A percentile compares a stretch with the other conserved stretches of the same genome.
Evolutionary conservation across 192 early-diverging fungal genomes (phyloP).

Genomic region (Entophlyctis luteolus): DNA sequence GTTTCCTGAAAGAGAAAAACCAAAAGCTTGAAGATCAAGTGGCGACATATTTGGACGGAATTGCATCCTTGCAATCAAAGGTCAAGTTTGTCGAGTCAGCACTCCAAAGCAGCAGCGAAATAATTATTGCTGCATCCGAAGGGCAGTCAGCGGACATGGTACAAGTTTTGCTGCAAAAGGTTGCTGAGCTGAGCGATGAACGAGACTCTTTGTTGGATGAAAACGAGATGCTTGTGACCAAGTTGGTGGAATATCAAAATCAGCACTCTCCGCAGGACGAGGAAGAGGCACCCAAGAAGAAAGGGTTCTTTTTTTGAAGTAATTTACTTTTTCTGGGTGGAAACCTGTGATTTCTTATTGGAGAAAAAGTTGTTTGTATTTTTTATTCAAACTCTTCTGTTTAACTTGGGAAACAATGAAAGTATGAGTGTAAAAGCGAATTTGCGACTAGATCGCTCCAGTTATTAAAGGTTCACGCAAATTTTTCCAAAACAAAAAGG

Average conservation of each 20-base stretch:
- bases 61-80: background rate
- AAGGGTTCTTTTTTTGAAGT: conserved; percentile 5
- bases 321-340: too few species aligned
- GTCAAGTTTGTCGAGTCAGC: background rate
- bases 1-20: background rate
- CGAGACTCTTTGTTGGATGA: conserved; percentile 5
- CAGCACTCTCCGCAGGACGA: background rate
- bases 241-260: background rate
- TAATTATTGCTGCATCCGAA: background rate
- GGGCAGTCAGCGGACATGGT: background rate
- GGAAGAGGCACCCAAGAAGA: conserved; percentile 1
- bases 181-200: conserved; percentile 20
- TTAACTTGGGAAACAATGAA: too few species aligned
- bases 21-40: background rate
- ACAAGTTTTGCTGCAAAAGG: background rate
- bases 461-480: too few species aligned
- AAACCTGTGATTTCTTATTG: too few species aligned
- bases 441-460: too few species aligned
- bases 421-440: too few species aligned
- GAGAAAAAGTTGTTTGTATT: too few species aligned
- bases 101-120: background rate
- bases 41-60: background rate
- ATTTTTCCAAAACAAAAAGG: too few species aligned
- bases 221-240: conserved; percentile 10
- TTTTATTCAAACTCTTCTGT: too few species aligned